Evolutionary conservation across 192 early-diverging fungal species (phyloP).

Genomic region (Podila clonocystis): DNA sequence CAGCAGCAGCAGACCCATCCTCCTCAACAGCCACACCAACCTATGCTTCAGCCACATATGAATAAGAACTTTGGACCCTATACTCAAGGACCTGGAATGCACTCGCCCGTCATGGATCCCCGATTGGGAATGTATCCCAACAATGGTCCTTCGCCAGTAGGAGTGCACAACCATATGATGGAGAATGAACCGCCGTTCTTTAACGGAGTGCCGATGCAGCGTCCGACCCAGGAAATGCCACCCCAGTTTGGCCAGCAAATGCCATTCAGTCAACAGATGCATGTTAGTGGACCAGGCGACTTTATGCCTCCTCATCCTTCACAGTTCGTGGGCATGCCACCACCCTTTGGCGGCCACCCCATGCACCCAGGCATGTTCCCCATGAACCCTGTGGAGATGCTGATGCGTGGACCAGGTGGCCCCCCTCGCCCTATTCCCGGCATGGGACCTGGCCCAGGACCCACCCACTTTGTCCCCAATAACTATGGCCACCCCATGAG

Average conservation of each 20-base stretch:
- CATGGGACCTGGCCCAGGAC: constrained; percentile 47
- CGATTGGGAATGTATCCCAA: constrained; percentile 38
- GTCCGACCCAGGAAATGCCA: constrained; percentile 29
- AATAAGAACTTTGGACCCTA: constrained; percentile 46
- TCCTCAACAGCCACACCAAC: constrained; percentile 13
- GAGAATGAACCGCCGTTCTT: constrained; percentile 39
- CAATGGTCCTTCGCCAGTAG: constrained; percentile 33
- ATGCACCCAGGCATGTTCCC: constrained; percentile 51
- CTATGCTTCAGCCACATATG: constrained; percentile 10
- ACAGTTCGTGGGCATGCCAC: constrained; percentile 48
- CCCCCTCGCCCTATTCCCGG: constrained; percentile 50
- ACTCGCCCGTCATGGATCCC: constrained; percentile 46
- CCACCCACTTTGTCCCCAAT: constrained; percentile 48
- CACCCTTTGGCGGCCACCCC: constrained; percentile 26
- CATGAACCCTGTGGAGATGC: constrained; percentile 50
- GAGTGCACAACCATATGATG: constrained; percentile 21
- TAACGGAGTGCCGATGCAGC: constrained; percentile 45
- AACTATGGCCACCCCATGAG: constrained; percentile 51
- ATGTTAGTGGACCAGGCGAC: constrained; percentile 45
- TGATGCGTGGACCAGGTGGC: constrained; percentile 45
- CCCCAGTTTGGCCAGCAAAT: constrained; percentile 45
- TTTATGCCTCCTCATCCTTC: constrained; percentile 47
- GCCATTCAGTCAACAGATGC: constrained; percentile 48
- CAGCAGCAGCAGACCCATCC: constrained; percentile 12
- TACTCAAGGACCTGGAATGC: constrained; percentile 27